Base-by-base conservation (phyloP, 2,329 filamentous ascomycete genomes). In the Alternaria ventricosa region DNA sequence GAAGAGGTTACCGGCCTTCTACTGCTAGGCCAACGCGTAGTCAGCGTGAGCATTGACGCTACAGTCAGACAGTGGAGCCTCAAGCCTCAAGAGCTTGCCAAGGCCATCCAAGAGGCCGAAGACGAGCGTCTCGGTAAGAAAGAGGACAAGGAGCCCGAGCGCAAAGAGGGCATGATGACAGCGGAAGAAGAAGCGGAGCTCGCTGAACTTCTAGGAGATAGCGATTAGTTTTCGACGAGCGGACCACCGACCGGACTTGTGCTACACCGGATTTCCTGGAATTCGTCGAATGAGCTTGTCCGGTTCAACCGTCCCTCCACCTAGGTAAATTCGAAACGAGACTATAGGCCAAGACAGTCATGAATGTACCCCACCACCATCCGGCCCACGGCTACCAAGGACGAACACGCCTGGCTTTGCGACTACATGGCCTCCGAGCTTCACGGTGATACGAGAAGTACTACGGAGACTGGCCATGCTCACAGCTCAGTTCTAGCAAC, bases 181-280 rank as follows among this genome's bases (percentile, higher is more conserved):
- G 91, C 88, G 12, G 95, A 98, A 71, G 96, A 99, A 79, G 95
- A 98, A 80, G 90, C 92, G 5, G 96, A 98, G 79, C 84, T 99
- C 68, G 94, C 93, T 13, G 96, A 94, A 68, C 82, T 99, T 77
- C 92, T 99, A 92, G 93, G 90, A 60, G 90, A 93, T 66, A 85
- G 87, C 70, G 90, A 92, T 46, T 78, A 74, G 71, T 67, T 63
- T 61, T 49, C 54, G 65, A 67, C 69, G 66, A 69, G 65, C 68
- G 63, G 67, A 66, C 50, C 51, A 57, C 66, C 61, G 66, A 64
- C 68, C 63, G 67, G 66, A 64, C 64, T 59, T 65, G 53, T 64
- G 50, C 61, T 63, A 36, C 33, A 53, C 65, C 65, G 68, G 58
- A 60, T 51, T 55, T 59, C 60, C 69, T 72, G 64, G 64, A 60